Conservation (phyloP, 306 rosid species). For the Trifolium pratense region DNA sequence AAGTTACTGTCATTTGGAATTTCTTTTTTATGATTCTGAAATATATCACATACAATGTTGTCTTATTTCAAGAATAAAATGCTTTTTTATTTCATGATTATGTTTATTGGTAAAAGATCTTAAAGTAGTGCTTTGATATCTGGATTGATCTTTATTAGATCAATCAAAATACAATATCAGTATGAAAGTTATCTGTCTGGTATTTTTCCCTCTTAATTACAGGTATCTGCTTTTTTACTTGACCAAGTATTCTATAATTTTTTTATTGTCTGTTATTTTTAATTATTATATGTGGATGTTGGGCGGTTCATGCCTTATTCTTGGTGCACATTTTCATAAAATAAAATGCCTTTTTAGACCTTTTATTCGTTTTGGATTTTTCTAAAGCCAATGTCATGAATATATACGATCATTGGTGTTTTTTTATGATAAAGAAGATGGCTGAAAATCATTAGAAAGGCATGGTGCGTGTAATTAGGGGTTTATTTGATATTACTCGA, state of each 20-base stretch:
- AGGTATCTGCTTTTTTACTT: no score
- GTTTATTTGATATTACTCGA: no score
- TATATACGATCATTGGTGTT: no score
- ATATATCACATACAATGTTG: neutral
- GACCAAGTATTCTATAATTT: neutral
- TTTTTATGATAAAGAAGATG: no score
- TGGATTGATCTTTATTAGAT: neutral
- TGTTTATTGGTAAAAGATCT: neutral
- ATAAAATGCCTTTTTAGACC: no score
- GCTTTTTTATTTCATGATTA: neutral
- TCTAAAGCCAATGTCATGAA: no score
- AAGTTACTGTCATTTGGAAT: constrained; percentile 47
- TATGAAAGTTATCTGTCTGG: neutral
- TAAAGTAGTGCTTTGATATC: neutral
- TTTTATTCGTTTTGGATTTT: no score
- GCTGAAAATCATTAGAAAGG: no score
- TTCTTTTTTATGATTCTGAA: constrained; percentile 36
- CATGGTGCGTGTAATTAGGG: no score
- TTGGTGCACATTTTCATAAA: neutral
- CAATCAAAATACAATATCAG: neutral
- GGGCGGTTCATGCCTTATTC: neutral
- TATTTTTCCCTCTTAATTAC: no score
- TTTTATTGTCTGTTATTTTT: neutral
- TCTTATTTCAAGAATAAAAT: constrained; percentile 25
- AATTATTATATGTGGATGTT: neutral